Conservation (phyloP, 2,329 filamentous ascomycete genomes). For the Monosporascus sp. region DNA sequence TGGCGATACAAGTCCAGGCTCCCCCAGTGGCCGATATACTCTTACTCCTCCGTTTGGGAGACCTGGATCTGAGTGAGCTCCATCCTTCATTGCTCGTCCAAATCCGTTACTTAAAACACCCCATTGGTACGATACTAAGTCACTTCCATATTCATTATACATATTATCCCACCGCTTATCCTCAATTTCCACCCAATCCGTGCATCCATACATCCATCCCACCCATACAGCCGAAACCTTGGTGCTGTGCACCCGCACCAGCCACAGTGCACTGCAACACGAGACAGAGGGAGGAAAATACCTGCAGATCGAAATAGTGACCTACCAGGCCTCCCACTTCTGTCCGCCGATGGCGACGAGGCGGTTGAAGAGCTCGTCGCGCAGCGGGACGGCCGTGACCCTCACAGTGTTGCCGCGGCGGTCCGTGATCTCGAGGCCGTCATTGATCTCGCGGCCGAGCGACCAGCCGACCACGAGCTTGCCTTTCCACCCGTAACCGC, state of each 20-base stretch:
- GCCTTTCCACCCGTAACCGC: constrained; percentile 79
- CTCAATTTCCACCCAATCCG: too few species aligned
- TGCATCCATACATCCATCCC: too few species aligned
- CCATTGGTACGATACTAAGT: too few species aligned
- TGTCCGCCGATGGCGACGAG: constrained; percentile 71
- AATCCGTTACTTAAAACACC: too few species aligned
- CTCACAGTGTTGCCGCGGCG: constrained; percentile 49
- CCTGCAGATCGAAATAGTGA: neutral
- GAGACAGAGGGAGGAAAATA: neutral
- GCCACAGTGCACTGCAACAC: neutral
- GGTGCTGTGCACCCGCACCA: neutral
- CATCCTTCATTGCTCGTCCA: too few species aligned
- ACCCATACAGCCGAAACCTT: neutral
- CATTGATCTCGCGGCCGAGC: constrained; percentile 66
- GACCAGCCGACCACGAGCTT: constrained; percentile 81
- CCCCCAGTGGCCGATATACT: too few species aligned
- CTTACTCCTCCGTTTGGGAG: too few species aligned
- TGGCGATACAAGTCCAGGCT: too few species aligned
- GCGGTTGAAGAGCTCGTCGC: constrained; percentile 79
- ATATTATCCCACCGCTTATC: too few species aligned
- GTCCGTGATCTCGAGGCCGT: constrained; percentile 67
- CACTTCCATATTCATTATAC: too few species aligned
- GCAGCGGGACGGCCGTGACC: constrained; percentile 65
- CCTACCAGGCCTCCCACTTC: constrained; percentile 75
- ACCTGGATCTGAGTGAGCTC: too few species aligned